Percentiles rank a stretch among this genome's conserved stretches.
phyloP scores from a whole-genome alignment of 495 filamentous ascomycete species.

The Pseudevernia furfuracea region DNA sequence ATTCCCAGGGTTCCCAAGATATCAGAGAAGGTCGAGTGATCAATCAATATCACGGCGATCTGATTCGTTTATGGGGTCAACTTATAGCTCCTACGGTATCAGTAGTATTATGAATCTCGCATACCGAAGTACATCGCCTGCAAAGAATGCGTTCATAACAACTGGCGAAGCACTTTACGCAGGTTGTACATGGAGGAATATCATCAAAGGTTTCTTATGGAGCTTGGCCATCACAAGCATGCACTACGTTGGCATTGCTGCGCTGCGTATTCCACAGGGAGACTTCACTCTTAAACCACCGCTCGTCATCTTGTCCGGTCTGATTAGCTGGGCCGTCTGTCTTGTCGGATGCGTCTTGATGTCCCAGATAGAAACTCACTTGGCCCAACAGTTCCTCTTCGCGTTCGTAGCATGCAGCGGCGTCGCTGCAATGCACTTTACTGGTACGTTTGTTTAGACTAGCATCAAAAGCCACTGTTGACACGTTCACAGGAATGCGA shows the following conservation, averaged over 20 bases:
- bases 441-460: constrained; percentile 17
- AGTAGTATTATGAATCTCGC: constrained; percentile 26
- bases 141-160: constrained; percentile 27
- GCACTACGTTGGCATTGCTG: constrained; percentile 29
- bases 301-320: constrained; percentile 24
- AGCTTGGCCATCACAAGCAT: constrained; percentile 27
- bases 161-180: constrained; percentile 26
- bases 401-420: constrained; percentile 23
- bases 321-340: constrained; percentile 28
- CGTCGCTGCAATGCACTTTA: constrained; percentile 29
- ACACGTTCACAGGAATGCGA: constrained; percentile 23
- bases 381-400: constrained; percentile 27
- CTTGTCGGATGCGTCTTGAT: constrained; percentile 27
- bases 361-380: constrained; percentile 25
- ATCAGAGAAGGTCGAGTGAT: constrained; percentile 11
- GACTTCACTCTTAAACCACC: constrained; percentile 19
- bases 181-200: constrained; percentile 23
- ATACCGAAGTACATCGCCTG: constrained; percentile 18
- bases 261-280: constrained; percentile 24
- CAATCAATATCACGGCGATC: constrained; percentile 21
- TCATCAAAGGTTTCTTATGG: constrained; percentile 27
- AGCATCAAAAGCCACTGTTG: constrained; percentile 1
- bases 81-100: constrained; percentile 20
- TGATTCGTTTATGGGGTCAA: constrained; percentile 23
- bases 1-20: neutral